A percentile compares a stretch with the other conserved stretches of the same genome.
phyloP scores from a whole-genome alignment of 2,329 filamentous ascomycete genomes.

The Sporothrix brunneoviolacea region DNA sequence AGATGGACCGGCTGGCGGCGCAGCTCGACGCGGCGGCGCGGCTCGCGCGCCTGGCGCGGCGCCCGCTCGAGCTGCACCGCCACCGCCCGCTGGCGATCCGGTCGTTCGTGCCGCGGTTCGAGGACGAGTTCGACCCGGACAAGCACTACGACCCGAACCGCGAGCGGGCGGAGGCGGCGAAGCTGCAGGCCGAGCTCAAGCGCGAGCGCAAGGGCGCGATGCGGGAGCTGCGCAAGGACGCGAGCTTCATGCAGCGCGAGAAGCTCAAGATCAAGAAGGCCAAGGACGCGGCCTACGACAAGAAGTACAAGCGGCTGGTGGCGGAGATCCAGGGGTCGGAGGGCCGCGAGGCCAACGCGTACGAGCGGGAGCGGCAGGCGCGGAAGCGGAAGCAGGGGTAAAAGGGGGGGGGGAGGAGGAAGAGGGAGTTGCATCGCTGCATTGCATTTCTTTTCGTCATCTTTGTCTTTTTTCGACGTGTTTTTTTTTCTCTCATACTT shows the following conservation, averaged over 20 bases:
- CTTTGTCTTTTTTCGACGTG: not conserved
- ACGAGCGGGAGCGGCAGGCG: slow-evolving; percentile 76
- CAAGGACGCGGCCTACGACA: slow-evolving; percentile 87
- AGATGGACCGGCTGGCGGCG: slow-evolving; percentile 34
- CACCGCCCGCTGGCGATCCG: slow-evolving; percentile 86
- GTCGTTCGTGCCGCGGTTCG: slow-evolving; percentile 85
- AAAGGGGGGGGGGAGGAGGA: not conserved
- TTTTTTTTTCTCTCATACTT: too few relatives aligned
- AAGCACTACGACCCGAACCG: slow-evolving; percentile 96
- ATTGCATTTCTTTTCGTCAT: too few relatives aligned
- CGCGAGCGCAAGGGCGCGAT: slow-evolving; percentile 91
- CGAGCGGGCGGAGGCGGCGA: slow-evolving; percentile 77
- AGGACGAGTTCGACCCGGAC: slow-evolving; percentile 87
- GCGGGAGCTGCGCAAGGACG: slow-evolving; percentile 90
- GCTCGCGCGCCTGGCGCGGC: slow-evolving; percentile 59
- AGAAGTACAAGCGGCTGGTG: slow-evolving; percentile 86
- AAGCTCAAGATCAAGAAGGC: slow-evolving; percentile 88
- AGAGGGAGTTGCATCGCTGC: not conserved
- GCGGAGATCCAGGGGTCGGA: slow-evolving; percentile 96
- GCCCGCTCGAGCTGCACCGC: slow-evolving; percentile 80
- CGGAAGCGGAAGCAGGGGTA: slow-evolving; percentile 52
- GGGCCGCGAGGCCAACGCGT: slow-evolving; percentile 75
- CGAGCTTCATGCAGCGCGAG: slow-evolving; percentile 87
- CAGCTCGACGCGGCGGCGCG: slow-evolving; percentile 50
- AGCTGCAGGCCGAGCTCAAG: slow-evolving; percentile 87